Evolutionary conservation across 768 basidiomycete genomes (phyloP).

Genomic region (Suillus subaureus): DNA sequence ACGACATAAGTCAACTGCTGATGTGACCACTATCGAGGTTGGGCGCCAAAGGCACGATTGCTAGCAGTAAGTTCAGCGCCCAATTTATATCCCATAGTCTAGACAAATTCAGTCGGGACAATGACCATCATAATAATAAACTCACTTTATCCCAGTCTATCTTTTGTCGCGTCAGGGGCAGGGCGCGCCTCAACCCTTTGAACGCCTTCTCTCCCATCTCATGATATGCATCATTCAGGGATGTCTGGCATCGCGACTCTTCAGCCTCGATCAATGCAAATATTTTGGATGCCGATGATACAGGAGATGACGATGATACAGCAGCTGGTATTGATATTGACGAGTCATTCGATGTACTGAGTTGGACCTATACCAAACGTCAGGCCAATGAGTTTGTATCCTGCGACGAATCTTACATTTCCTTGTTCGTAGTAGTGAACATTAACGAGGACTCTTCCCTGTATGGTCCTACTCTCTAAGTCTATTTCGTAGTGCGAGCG

Average conservation of each 20-base stretch:
- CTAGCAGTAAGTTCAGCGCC: conserved; percentile 75
- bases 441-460: conserved; percentile 77
- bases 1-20: not conserved
- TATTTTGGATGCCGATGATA: conserved; percentile 65
- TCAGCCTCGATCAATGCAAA: conserved; percentile 82
- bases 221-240: conserved; percentile 80
- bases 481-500: conserved; percentile 84
- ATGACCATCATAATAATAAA: not conserved
- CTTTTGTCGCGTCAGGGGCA: conserved; percentile 92
- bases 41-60: conserved; percentile 51
- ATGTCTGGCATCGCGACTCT: conserved; percentile 76
- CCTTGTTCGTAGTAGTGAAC: conserved; percentile 99
- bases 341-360: conserved; percentile 72
- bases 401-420: conserved; percentile 57
- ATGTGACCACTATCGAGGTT: not conserved
- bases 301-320: conserved; percentile 52
- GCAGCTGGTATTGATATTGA: conserved; percentile 65
- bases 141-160: conserved; percentile 93
- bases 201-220: conserved; percentile 94
- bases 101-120: conserved; percentile 4
- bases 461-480: conserved; percentile 58
- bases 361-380: conserved; percentile 70
- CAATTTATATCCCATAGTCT: conserved; percentile 68
- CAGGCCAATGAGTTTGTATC: not conserved
- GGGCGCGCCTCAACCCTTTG: conserved; percentile 84